Percentiles rank a stretch among this genome's conserved stretches.
Evolutionary conservation across 352 stramenopile genomes (phyloP).

Genomic region (Globisporangium canariense): DNA sequence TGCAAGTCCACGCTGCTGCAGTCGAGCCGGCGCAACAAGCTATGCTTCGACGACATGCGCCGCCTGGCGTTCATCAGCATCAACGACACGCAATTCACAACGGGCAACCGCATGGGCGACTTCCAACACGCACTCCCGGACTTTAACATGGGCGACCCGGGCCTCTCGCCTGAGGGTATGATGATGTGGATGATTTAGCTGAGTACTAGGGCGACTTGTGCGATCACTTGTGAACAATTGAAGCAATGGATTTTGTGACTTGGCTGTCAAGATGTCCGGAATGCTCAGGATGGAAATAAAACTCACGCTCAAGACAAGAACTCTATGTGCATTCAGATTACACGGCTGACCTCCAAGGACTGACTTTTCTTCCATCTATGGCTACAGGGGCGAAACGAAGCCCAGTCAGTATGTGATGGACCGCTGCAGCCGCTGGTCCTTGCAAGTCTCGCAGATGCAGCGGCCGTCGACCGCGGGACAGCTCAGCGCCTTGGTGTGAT

Average conservation of each 20-base stretch:
- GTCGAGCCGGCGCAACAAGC: conserved; percentile 68
- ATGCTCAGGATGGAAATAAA: not conserved
- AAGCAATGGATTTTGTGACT: too few species aligned
- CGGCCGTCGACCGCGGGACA: conserved; percentile 76
- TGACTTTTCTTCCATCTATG: too few species aligned
- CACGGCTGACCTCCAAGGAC: too few species aligned
- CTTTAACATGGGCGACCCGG: conserved; percentile 66
- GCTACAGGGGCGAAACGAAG: too few species aligned
- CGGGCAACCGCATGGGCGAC: conserved; percentile 40
- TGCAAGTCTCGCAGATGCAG: conserved; percentile 73
- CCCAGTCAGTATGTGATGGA: conserved; percentile 38
- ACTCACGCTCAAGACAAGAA: not conserved
- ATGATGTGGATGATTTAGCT: conserved; percentile 87
- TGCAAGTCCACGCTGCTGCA: conserved; percentile 64
- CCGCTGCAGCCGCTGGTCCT: conserved; percentile 55
- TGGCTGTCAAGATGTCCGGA: too few species aligned
- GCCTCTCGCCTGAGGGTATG: conserved; percentile 71
- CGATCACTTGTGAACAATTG: conserved; percentile 2
- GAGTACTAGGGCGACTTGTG: not conserved
- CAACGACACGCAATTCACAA: conserved; percentile 71
- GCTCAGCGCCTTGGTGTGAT: conserved; percentile 74
- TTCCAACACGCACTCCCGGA: conserved; percentile 60
- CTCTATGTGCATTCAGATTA: not conserved
- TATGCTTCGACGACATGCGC: conserved; percentile 68
- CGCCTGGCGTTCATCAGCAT: conserved; percentile 80